Percentiles rank a stretch among this genome's conserved stretches.
Evolutionary conservation across 2,329 filamentous ascomycete genomes (phyloP).

Genomic region (Epichloe coenophiala): DNA sequence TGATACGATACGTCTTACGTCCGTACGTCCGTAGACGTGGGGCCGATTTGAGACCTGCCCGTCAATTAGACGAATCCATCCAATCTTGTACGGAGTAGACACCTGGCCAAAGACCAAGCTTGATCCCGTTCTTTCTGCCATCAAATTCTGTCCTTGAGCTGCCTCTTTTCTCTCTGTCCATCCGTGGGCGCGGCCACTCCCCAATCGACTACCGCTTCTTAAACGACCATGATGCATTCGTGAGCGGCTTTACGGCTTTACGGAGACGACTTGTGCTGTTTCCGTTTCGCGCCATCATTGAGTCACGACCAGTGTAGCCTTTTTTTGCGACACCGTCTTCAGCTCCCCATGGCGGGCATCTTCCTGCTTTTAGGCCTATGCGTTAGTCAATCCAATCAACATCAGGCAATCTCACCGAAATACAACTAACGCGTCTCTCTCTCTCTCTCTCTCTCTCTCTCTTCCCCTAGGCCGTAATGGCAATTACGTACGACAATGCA

Average conservation of each 20-base stretch:
- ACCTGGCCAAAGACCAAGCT: not conserved
- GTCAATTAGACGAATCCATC: no score
- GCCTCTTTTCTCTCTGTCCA: not conserved
- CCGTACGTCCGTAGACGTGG: no score
- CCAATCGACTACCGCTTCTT: not conserved
- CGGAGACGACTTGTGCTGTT: not conserved
- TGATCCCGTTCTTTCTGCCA: not conserved
- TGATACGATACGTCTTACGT: no score
- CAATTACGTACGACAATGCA: slow-evolving; percentile 31
- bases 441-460: no score
- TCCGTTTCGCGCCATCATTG: not conserved
- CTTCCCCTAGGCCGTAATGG: slow-evolving; percentile 44
- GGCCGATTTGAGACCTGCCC: no score
- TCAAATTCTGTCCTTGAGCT: not conserved
- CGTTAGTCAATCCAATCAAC: slow-evolving; percentile 20
- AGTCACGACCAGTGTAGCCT: not conserved
- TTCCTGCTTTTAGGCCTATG: slow-evolving; percentile 27
- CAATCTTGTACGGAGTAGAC: not conserved
- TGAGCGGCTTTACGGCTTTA: not conserved
- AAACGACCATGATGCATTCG: slow-evolving; percentile 1
- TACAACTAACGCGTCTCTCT: not conserved
- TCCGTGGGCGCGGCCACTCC: not conserved
- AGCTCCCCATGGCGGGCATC: slow-evolving; percentile 24
- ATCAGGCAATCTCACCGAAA: not conserved
- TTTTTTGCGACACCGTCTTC: not conserved